Percentiles rank a stretch among this genome's conserved stretches.
These are phyloP conservation scores for Urtica urens DNA, from an alignment of 306 rosid genomes.

Conservation along the genomic window DNA sequence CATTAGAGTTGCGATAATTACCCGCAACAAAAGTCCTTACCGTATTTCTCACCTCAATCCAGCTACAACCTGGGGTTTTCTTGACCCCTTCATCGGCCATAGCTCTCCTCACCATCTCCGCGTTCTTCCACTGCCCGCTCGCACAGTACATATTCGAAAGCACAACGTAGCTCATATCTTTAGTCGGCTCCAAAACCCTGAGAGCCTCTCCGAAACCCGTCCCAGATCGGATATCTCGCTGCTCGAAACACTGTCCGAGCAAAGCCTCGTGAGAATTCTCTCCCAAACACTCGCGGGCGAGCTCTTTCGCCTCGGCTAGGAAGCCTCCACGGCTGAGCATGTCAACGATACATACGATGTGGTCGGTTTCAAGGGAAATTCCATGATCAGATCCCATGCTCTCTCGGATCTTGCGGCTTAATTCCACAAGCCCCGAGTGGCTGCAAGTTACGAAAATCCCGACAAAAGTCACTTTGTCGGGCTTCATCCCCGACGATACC, in stretches of 20 bases:
- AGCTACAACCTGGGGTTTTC: constrained; percentile 80
- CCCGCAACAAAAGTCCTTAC: constrained; percentile 64
- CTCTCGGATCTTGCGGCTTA: constrained; percentile 37
- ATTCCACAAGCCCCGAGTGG: constrained; percentile 55
- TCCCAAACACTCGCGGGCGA: constrained; percentile 33
- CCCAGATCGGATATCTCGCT: constrained; percentile 38
- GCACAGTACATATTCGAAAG: constrained; percentile 62
- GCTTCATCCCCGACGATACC: constrained; percentile 42
- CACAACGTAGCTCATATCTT: constrained; percentile 53
- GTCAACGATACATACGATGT: constrained; percentile 72
- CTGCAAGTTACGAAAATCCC: constrained; percentile 77
- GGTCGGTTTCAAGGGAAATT: constrained; percentile 42
- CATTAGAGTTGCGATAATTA: constrained; percentile 33
- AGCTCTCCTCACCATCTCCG: constrained; percentile 55
- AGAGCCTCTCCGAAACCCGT: constrained; percentile 36
- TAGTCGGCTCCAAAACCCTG: constrained; percentile 36
- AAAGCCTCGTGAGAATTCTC: constrained; percentile 33
- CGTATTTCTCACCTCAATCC: constrained; percentile 61
- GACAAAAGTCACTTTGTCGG: constrained; percentile 66
- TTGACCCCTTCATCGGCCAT: constrained; percentile 62
- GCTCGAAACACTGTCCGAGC: constrained; percentile 55
- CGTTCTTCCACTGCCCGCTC: constrained; percentile 66
- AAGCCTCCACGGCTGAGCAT: constrained; percentile 72
- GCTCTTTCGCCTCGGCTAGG: constrained; percentile 45
- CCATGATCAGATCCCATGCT: constrained; percentile 46